These are phyloP conservation scores for Tricharina praecox DNA, from an alignment of 495 filamentous ascomycete genomes.

Conservation along the genomic window DNA sequence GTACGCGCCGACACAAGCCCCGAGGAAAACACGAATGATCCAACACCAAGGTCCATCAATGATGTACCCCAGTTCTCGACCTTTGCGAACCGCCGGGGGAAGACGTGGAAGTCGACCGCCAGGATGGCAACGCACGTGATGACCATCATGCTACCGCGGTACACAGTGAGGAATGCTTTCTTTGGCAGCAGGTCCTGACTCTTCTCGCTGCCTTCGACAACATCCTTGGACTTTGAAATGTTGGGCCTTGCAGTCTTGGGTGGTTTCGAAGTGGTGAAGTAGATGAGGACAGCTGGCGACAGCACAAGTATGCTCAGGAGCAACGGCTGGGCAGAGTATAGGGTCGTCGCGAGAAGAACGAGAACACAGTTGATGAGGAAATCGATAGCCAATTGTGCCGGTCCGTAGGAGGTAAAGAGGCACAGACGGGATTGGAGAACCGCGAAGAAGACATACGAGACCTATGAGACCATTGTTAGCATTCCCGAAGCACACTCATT, in stretches of 20 bases:
- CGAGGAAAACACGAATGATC: constrained; percentile 89
- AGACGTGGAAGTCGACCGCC: constrained; percentile 88
- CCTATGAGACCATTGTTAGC: constrained; percentile 33
- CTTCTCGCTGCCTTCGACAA: constrained; percentile 17
- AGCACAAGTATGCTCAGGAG: constrained; percentile 62
- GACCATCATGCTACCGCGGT: constrained; percentile 83
- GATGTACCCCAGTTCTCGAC: constrained; percentile 97
- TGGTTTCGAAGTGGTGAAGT: constrained; percentile 31
- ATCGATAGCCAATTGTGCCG: constrained; percentile 52
- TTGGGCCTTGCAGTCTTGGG: constrained; percentile 25
- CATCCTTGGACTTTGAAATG: constrained; percentile 12
- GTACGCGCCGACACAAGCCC: constrained; percentile 82
- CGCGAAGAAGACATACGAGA: constrained; percentile 73
- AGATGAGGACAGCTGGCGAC: constrained; percentile 47
- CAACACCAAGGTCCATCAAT: constrained; percentile 93
- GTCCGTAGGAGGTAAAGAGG: constrained; percentile 62
- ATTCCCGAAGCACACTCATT: not conserved
- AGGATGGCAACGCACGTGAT: constrained; percentile 82
- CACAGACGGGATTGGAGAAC: constrained; percentile 70
- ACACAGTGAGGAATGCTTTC: constrained; percentile 81
- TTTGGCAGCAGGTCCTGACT: constrained; percentile 42
- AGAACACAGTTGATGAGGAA: constrained; percentile 72
- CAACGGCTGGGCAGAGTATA: constrained; percentile 61
- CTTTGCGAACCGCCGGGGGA: constrained; percentile 89
- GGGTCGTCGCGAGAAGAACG: constrained; percentile 66